Evolutionary conservation across 805 yeast genomes (phyloP), one percentile per base, ranked within the genome.

Genomic region (Wickerhamomyces hampshirensis): DNA sequence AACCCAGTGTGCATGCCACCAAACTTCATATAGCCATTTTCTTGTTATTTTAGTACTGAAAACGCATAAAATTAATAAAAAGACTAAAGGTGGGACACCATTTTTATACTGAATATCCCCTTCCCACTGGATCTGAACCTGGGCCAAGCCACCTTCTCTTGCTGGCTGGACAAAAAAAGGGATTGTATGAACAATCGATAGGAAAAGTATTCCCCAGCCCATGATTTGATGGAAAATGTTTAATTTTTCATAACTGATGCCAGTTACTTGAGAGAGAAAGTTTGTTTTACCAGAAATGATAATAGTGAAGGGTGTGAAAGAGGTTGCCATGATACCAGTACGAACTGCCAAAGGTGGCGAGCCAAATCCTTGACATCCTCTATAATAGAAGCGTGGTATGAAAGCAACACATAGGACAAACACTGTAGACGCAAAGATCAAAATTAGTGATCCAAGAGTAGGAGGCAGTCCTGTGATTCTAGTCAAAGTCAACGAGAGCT

Each of bases 291-390:
- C 80, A 0, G 77, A 66, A 38, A 75, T 48, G 4, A 73, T 58
- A 36, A 66, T 65, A 26, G 74, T 53, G 47, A 73, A 70, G 0
- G 81, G 80, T 6, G 71, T 61, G 30, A 74, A 54, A 0, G 76
- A 75, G 23, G 65, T 57, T 1, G 74, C 66, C 67, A 69, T 66
- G 19, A 72, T 42, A 3, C 80, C 80, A 1, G 79, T 60, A 32
- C 81, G 53, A 2, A 71, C 68, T 0, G 76, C 77, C 24, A 76
- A 40, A 8, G 80, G 81, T n/a, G 80, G 77, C 4, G 77, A 62
- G 2, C 81, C 82, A 52, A 74, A 75, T 0, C 75, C 76, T 5
- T 56, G 24, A 50, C 82, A 76, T 0, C 56, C 73, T 38, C 80
- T 56, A 42, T 69, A 70, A 66, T 70, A 73, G 32, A 64, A 63